Base-by-base conservation (phyloP, 805 yeast genomes). In the Candida awuae region DNA sequence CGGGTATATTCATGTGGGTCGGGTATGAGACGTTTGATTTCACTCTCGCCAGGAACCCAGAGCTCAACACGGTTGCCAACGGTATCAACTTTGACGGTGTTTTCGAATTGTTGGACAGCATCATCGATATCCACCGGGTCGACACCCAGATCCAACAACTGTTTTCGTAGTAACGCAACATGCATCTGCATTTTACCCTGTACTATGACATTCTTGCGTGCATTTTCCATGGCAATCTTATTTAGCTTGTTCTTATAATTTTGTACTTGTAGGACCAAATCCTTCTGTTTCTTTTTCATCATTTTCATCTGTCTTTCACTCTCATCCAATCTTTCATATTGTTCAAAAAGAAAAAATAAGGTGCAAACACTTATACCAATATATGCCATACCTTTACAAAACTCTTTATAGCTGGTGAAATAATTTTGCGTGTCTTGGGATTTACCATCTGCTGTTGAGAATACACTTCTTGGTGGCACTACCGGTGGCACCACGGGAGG, bases 161-260 rank as follows among this genome's bases (percentile, higher is more conserved):
- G 86, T 49, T 75, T 67, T 36, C 84, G 62, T 25, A 81, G 58
- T 56, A 81, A 55, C 2, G 84, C 85, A 29, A 81, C 68, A 51
- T 81, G 90, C 53, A 80, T 60, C 4, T 72, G 67, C 81, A 80
- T 73, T 57, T 74, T 77, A 63, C 65, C 70, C 52, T 64, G 80
- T 44, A 66, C 63, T 56, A 56, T 68, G 50, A 57, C 64, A n/a
- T 61, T 62, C 10, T 64, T 67, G 38, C 66, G 65, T 14, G 81
- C 59, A 45, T 75, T 80, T 44, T 72, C 68, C 21, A 74, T 49
- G n/a, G 70, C 59, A 46, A 71, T 73, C 10, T 70, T 47, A 37
- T 75, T 80, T 36, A 71, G 62, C 51, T 71, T 70, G 58, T 71
- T 72, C 42, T 72, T 63, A 32, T 70, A 71, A 21, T 65, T 67